Base-by-base conservation (phyloP, 192 early-diverging fungal species). In the Coemansia furcata region DNA sequence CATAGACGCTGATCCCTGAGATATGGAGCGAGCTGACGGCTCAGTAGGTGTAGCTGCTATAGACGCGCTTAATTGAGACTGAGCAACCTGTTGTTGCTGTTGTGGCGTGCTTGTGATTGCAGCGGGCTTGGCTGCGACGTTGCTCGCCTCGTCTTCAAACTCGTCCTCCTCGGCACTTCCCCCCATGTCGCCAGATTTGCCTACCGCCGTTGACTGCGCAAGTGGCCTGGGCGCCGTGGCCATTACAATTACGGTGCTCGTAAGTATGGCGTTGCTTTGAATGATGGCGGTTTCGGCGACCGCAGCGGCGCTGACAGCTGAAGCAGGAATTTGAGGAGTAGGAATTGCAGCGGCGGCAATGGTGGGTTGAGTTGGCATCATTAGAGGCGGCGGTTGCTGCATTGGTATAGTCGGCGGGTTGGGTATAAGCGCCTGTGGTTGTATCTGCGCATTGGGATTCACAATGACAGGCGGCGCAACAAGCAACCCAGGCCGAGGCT, bases 131-230 rank as follows among this genome's bases (percentile, higher is more conserved):
- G 3, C 26, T 26, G 23, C 36, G 37, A 40, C 60, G 54, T 52
- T 54, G 17, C 37, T 42, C 1, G 10, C 36, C 19, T 65, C 71
- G 12, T 76, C 65, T 6, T 66, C 63, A 35, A 67, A 26, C 21
- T 74, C 72, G 19, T 79, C 77, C 3, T 74, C 77, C 54, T 74
- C 72, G 58, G 59, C 23, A 11, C 33, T 39, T 30, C 21, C 65
- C 15, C 43, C 54, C 17, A 52, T 19, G 8, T 39, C 65, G 39
- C 54, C 55, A 3, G 37, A 32, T 12, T 57, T 54, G 26, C 50
- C 50, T 2, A 4, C 50, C 2, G 23, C 26, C 21, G 15, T 30
- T 11, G 50, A 26, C 50, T 54, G 50, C 2, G 23, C 50, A 21
- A 19, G 7, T 9, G 46, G 57, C 36, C 36, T 44, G 23, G 63